A percentile compares a stretch with the other conserved stretches of the same genome.
Conservation (phyloP, 306 rosid genomes). For the Carpinus viminea region DNA sequence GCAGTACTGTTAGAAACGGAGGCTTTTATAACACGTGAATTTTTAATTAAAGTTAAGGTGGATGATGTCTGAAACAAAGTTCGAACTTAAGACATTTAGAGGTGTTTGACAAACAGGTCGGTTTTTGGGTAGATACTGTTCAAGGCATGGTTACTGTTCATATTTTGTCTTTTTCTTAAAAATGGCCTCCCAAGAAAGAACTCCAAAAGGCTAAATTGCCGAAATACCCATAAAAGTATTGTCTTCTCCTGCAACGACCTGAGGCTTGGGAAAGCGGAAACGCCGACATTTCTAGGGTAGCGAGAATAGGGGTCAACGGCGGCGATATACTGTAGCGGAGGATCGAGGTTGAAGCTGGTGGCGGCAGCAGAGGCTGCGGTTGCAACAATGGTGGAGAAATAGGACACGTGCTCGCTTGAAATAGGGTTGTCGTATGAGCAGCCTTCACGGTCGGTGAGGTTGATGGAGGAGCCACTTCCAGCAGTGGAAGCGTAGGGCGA, state of each 20-base stretch:
- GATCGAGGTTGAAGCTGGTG: constrained; percentile 35
- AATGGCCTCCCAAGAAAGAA: too few relatives aligned
- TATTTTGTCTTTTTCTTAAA: too few relatives aligned
- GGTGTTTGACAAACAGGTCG: too few relatives aligned
- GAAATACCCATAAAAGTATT: too few relatives aligned
- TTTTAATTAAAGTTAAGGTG: too few relatives aligned
- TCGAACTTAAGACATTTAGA: too few relatives aligned
- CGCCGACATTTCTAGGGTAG: constrained; percentile 50
- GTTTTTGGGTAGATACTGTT: too few relatives aligned
- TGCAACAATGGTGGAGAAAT: constrained; percentile 86
- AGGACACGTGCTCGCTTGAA: constrained; percentile 98
- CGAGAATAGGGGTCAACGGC: constrained; percentile 35
- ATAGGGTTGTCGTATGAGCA: constrained; percentile 49
- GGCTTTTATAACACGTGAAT: too few relatives aligned
- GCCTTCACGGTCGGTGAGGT: constrained; percentile 48
- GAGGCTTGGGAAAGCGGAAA: constrained; percentile 76
- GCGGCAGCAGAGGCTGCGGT: constrained; percentile 24
- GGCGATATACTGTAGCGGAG: constrained; percentile 8
- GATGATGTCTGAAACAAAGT: too few relatives aligned
- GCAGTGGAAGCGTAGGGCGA: constrained; percentile 46
- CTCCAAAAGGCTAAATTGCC: too few relatives aligned
- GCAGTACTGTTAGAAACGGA: too few relatives aligned
- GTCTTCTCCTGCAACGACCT: constrained; percentile 87
- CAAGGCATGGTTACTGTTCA: too few relatives aligned
- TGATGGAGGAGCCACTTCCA: constrained; percentile 7